Evolutionary conservation across 306 rosid genomes (phyloP).

Genomic region (Acmispon strigosus): DNA sequence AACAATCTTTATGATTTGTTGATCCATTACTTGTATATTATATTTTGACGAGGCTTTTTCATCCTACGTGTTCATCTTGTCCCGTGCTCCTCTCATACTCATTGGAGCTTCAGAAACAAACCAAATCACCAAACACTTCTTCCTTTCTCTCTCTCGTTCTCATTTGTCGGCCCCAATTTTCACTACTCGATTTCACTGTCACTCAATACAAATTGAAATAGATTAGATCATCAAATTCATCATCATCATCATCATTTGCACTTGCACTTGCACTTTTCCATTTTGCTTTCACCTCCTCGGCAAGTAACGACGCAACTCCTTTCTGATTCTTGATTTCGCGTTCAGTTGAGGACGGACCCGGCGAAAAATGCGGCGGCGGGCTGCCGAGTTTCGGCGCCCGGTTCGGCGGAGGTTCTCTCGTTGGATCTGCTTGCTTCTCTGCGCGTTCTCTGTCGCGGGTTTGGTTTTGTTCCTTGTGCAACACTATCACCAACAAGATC

Average conservation of each 20-base stretch:
- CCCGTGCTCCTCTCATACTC: no score
- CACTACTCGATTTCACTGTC: constrained; percentile 8
- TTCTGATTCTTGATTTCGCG: constrained; percentile 19
- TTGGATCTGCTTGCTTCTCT: constrained; percentile 88
- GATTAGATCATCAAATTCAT: background rate
- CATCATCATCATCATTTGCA: background rate
- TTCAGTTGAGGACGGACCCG: constrained; percentile 35
- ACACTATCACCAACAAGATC: constrained; percentile 67
- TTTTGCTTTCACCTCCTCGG: background rate
- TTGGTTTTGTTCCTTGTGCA: constrained; percentile 64
- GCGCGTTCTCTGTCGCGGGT: constrained; percentile 54
- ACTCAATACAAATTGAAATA: background rate
- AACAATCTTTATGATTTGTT: no score
- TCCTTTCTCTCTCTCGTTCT: background rate
- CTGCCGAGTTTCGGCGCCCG: constrained; percentile 92
- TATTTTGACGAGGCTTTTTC: no score
- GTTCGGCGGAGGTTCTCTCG: constrained; percentile 58
- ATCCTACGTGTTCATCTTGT: no score
- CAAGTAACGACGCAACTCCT: background rate
- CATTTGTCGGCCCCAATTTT: constrained; percentile 15
- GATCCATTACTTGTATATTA: no score
- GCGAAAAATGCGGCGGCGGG: constrained; percentile 79
- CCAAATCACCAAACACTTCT: background rate
- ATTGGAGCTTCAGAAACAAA: no score
- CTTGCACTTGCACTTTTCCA: background rate